A percentile compares a stretch with the other conserved stretches of the same genome.
These are phyloP conservation scores for Leishmania arabica DNA, from an alignment of 208 protist genomes.

Conservation along the genomic window DNA sequence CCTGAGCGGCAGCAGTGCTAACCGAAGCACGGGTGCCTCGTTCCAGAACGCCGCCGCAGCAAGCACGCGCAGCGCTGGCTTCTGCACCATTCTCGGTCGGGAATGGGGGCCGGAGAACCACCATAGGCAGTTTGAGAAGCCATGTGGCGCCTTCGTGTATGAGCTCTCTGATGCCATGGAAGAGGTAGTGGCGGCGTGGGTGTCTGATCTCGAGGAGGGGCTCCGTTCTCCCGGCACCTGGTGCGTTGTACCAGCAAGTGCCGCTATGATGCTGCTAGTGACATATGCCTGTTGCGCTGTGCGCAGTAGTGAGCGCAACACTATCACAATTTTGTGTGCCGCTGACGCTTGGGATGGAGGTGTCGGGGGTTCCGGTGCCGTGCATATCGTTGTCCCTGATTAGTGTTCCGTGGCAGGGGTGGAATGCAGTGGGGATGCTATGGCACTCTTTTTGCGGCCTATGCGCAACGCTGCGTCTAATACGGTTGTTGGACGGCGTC, in stretches of 20 bases:
- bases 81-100: constrained; percentile 38
- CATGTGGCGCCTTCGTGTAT: constrained; percentile 42
- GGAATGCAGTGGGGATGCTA: constrained; percentile 38
- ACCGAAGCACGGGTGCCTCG: too few relatives aligned
- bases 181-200: constrained; percentile 41
- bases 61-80: constrained; percentile 27
- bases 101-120: constrained; percentile 57
- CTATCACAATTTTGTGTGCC: constrained; percentile 45
- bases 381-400: constrained; percentile 50
- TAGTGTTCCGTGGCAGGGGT: constrained; percentile 39
- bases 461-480: constrained; percentile 43
- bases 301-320: constrained; percentile 51
- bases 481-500: constrained; percentile 35
- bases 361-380: constrained; percentile 45
- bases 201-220: constrained; percentile 37
- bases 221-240: constrained; percentile 23
- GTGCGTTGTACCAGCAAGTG: constrained; percentile 39
- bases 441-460: constrained; percentile 43
- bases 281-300: constrained; percentile 49
- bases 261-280: constrained; percentile 43
- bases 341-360: constrained; percentile 50
- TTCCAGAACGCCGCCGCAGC: background rate
- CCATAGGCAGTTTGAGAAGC: constrained; percentile 43
- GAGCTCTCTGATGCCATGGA: constrained; percentile 35
- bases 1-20: background rate